Conservation (phyloP, 2,329 filamentous ascomycete genomes). For the Dothistroma pini region DNA sequence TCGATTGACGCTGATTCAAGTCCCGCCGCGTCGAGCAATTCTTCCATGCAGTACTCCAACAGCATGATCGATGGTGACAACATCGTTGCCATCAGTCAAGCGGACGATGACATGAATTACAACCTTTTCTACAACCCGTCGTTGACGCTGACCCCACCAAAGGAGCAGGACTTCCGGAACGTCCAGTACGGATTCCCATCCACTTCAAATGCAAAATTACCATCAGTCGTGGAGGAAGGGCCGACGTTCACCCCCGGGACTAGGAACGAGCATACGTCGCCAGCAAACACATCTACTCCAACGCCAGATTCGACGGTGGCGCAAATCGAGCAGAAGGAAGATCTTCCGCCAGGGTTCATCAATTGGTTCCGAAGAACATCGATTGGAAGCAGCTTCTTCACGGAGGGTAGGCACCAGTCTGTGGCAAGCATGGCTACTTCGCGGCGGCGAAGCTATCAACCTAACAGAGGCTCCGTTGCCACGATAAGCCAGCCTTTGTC, state of each 20-base stretch:
- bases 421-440: neutral
- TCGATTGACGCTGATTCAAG: neutral
- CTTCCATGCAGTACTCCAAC: neutral
- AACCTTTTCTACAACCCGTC: neutral
- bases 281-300: neutral
- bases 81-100: neutral
- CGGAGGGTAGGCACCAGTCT: neutral
- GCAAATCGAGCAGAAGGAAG: slow-evolving; percentile 9
- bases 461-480: neutral
- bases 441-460: neutral
- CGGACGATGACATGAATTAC: neutral
- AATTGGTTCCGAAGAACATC: slow-evolving; percentile 3
- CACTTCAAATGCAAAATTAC: neutral
- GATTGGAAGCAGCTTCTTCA: slow-evolving; percentile 5
- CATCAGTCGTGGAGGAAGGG: slow-evolving; percentile 3
- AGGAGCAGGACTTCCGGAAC: neutral
- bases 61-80: neutral
- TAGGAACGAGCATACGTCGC: neutral
- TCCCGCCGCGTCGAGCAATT: neutral
- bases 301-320: neutral
- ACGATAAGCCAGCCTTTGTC: neutral
- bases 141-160: neutral
- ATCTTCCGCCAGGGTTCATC: slow-evolving; percentile 7
- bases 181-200: neutral
- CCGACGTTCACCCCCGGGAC: neutral